Conservation (phyloP, 257 asterid species). For the Primulina tabacum region DNA sequence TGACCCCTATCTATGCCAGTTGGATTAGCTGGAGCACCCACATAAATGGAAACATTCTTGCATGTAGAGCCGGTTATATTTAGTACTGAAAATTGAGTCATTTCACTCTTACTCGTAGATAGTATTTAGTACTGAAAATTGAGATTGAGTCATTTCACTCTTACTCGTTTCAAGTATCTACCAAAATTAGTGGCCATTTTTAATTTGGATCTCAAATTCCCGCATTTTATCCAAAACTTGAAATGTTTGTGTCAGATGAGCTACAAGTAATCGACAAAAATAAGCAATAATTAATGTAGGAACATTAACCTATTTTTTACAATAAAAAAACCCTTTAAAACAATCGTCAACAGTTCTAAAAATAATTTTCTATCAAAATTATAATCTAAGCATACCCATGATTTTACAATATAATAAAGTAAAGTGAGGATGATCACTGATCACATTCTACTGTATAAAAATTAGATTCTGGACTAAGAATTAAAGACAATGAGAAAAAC, state of each 20-base stretch:
- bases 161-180: no score
- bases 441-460: neutral
- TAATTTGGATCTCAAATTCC: no score
- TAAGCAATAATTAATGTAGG: no score
- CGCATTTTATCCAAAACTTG: no score
- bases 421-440: neutral
- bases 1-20: neutral
- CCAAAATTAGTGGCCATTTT: neutral
- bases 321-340: no score
- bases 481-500: conserved; percentile 42
- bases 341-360: no score
- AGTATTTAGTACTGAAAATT: no score
- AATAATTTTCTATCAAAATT: no score
- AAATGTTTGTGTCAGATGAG: no score
- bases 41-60: neutral
- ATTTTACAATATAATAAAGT: neutral
- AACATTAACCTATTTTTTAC: no score
- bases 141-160: neutral
- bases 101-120: no score
- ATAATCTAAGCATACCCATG: neutral
- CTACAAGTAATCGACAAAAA: no score
- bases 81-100: neutral
- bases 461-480: conserved; percentile 37
- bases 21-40: neutral
- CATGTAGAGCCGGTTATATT: neutral